Percentiles rank a stretch among this genome's conserved stretches.
Evolutionary conservation across 768 basidiomycete genomes (phyloP).

Genomic region (Astraeus odoratus): DNA sequence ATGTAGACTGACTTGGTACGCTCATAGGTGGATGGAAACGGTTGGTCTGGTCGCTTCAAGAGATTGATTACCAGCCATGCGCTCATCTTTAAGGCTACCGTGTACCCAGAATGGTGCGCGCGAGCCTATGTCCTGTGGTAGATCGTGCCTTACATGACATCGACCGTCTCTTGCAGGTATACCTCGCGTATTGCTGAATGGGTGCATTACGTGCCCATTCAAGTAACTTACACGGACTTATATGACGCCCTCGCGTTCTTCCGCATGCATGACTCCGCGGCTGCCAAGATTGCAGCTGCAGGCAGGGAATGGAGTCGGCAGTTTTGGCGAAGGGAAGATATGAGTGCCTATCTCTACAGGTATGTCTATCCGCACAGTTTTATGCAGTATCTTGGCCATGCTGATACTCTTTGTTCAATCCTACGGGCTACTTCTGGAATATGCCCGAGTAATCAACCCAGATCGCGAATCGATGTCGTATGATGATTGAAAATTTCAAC

Average conservation of each 20-base stretch:
- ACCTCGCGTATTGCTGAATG: constrained; percentile 50
- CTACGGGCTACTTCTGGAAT: constrained; percentile 47
- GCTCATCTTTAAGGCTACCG: too few species aligned
- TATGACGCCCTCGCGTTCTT: constrained; percentile 66
- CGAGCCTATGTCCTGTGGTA: too few species aligned
- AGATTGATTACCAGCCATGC: constrained; percentile 19
- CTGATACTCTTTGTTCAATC: background rate
- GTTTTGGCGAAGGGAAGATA: constrained; percentile 50
- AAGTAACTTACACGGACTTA: constrained; percentile 53
- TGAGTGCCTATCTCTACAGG: too few species aligned
- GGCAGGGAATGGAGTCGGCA: constrained; percentile 45
- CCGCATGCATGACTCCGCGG: constrained; percentile 53
- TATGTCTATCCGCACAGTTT: too few species aligned
- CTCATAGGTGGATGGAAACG: constrained; percentile 46
- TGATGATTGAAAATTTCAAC: background rate
- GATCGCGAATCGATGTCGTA: constrained; percentile 37
- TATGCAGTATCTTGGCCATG: too few species aligned
- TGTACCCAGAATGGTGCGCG: too few species aligned
- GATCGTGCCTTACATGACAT: too few species aligned
- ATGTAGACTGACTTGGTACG: background rate
- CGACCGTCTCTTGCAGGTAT: constrained; percentile 39
- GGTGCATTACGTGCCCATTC: constrained; percentile 63
- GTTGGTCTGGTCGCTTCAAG: constrained; percentile 57
- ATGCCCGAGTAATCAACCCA: constrained; percentile 40
- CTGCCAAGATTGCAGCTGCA: constrained; percentile 40